Base-by-base conservation (phyloP, 176 grass and related monocot species). In the Musa troglodytarum region DNA sequence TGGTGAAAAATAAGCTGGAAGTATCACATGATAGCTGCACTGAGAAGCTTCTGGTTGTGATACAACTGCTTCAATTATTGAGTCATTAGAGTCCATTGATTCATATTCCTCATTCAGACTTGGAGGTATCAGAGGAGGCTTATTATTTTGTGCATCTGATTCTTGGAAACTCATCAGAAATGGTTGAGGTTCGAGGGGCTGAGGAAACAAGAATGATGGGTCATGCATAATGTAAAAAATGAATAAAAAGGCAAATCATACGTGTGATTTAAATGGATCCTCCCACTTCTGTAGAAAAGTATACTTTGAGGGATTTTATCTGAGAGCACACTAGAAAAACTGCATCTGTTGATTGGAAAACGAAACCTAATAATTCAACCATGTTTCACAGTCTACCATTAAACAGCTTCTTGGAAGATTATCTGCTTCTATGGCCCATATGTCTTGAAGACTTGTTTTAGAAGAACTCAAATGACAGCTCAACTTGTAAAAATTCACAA, bases 1-100 rank as follows among this genome's bases (percentile, higher is more conserved):
- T 29, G 84, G 90, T 69, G 90, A 86, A 73, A 91, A 92, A 79
- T 94, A 99, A 20, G 90, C 70, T 79, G 94, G 90, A 77, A 90
- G 66, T 16, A 99, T 87, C 70, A 94, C 73, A 2, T 86, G 72
- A 74, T 74, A 99, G 71, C 72, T 88, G 14, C 78, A 85, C 2
- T 87, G 88, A 43, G 82, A 61, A 78, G 82, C 83, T 71, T 92
- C 86, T 25, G 78, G 77, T 64, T 78, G 72, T 3, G 53, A 53
- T 2, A 74, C 49, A 50, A 19, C 53, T 74, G 28, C 51, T 23
- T 7, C 72, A 53, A 16, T 26, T 28, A 17, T 17, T 55, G 52
- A 22, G 9, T 26, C 53, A 21, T 74, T 74, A 55, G 72, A 74
- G 8, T 74, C 72, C 72, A 74, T 74, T 55, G 72, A 74, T 29